Evolutionary conservation across 129 eudicot species (phyloP).

Genomic region (carrot (Daucus carota)): DH1_v3.0 NC_030388.2:25672001-25672500

Average conservation of each 20-base stretch:
- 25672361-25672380: not conserved
- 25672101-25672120: not conserved
- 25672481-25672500: conserved; percentile 53
- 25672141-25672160: not conserved
- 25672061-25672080: not conserved
- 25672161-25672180: too few species aligned
- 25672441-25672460: not conserved
- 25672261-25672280: too few species aligned
- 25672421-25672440: not conserved
- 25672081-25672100: not conserved
- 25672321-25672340: not conserved
- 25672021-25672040: not conserved
- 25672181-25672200: too few species aligned
- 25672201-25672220: too few species aligned
- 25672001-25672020: not conserved
- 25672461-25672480: conserved; percentile 24
- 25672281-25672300: too few species aligned
- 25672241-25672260: too few species aligned
- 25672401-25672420: not conserved
- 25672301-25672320: too few species aligned
- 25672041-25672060: not conserved
- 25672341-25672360: not conserved
- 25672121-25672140: not conserved
- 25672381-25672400: not conserved
- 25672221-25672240: too few species aligned